Base-by-base conservation (phyloP, 2,329 filamentous ascomycete species). In the Penicillium nordicum region DNA sequence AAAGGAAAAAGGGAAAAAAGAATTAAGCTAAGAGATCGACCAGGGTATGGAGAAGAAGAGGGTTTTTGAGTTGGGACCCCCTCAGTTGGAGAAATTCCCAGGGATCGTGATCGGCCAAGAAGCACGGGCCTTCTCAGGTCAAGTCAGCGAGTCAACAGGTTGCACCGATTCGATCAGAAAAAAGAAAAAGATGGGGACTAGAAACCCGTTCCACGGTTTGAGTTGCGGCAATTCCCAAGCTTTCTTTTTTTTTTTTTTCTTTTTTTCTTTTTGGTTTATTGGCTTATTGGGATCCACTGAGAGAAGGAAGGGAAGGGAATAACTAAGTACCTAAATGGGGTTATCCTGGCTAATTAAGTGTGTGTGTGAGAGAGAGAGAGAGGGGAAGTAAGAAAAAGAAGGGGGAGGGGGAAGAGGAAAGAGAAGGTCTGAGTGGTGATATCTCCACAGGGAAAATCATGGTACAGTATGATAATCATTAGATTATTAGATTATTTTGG, bases 161-260 rank as follows among this genome's bases (percentile, higher is more conserved):
- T 64, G 61, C 61, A 65, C 57, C 58, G 61, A 66, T 64, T 62
- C 61, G 63, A 67, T 61, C 62, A 43, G 64, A 58, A 59, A 36
- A 27, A 21, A 18, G 18, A 21, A 21, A 49, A 51, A 51, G 49
- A 44, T 45, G 59, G 62, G 64, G 67, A 69, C 57, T 60, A 38
- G 41, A 43, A 37, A 25, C 38, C 53, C 58, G 60, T 62, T 62
- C 60, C 67, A 68, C 64, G 66, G 58, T 59, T 57, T 53, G 58
- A 60, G 48, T 53, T 63, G 62, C 63, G 67, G 67, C 57, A 68
- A 67, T 69, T 68, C 65, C 63, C 62, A 66, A 62, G 64, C 59
- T 65, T 66, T 55, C 41, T 56, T 49, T 34, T 36, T 32, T 8
- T 23, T 23, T 14, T 21, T 21, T 30, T 32, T 14, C 5, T 32